These are phyloP conservation scores for Patellifolia procumbens DNA, from an alignment of 179 eudicot genomes.

Conservation along the genomic window DNA sequence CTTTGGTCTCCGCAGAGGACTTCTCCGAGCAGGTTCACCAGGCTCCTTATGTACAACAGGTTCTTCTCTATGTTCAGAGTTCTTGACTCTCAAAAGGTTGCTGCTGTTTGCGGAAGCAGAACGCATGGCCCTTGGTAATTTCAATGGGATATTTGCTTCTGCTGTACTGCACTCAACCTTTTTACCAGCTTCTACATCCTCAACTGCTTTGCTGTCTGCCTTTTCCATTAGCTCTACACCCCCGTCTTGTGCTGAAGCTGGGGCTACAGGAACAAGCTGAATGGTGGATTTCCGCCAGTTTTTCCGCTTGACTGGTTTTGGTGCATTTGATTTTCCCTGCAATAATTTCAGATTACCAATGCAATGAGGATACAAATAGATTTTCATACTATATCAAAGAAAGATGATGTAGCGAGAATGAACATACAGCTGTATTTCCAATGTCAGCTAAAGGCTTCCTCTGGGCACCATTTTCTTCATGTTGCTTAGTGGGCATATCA, in stretches of 20 bases:
- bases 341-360: not conserved
- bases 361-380: not conserved
- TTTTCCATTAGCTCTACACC: not conserved
- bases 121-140: constrained; percentile 77
- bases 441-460: constrained; percentile 92
- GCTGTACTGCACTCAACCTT: constrained; percentile 37
- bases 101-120: constrained; percentile 48
- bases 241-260: constrained; percentile 31
- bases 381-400: no score
- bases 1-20: constrained; percentile 46
- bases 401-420: not conserved
- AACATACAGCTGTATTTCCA: constrained; percentile 69
- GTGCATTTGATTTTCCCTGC: constrained; percentile 71
- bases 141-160: constrained; percentile 54
- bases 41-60: constrained; percentile 44
- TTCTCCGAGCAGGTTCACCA: constrained; percentile 49
- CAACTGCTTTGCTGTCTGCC: constrained; percentile 21
- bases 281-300: constrained; percentile 77
- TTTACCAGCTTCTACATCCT: constrained; percentile 35
- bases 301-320: constrained; percentile 63
- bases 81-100: constrained; percentile 67
- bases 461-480: constrained; percentile 35
- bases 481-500: constrained; percentile 43
- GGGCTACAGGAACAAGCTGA: constrained; percentile 70
- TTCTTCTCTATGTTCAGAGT: constrained; percentile 51